Conservation (phyloP, 169 alveolate genomes). For the Fabrea salina region DNA sequence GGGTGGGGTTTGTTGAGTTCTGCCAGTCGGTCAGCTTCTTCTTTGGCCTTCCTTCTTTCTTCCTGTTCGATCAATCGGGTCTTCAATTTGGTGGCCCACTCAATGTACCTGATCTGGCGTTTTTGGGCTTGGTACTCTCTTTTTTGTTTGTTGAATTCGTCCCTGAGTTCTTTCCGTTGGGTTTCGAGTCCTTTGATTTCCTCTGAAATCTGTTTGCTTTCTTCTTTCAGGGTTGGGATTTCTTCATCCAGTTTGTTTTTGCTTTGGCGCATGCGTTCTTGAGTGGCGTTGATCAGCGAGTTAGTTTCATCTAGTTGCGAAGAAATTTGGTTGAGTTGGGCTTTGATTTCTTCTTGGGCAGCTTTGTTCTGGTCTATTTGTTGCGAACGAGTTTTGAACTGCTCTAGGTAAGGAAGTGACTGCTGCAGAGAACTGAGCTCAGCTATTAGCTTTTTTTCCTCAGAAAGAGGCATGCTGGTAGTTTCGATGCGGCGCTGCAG, state of each 20-base stretch:
- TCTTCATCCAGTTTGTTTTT: not conserved
- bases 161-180: not conserved
- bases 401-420: not conserved
- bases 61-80: conserved; percentile 11
- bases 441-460: not conserved
- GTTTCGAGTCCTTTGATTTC: not conserved
- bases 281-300: not conserved
- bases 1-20: conserved; percentile 25
- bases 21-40: not conserved
- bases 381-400: not conserved
- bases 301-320: not conserved
- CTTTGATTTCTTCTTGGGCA: conserved; percentile 9
- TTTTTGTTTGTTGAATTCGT: not conserved
- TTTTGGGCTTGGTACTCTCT: not conserved
- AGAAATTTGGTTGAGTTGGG: not conserved
- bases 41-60: not conserved
- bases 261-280: not conserved
- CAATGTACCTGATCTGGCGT: not conserved
- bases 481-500: conserved; percentile 5
- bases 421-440: conserved; percentile 1
- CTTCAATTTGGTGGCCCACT: conserved; percentile 8
- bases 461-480: conserved; percentile 4
- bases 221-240: conserved; percentile 1
- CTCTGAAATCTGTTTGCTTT: not conserved
- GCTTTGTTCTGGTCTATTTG: conserved; percentile 15